Evolutionary conservation across 768 basidiomycete species (phyloP), one percentile per base, ranked within the genome.

Genomic region (Termitomyces sp.): DNA sequence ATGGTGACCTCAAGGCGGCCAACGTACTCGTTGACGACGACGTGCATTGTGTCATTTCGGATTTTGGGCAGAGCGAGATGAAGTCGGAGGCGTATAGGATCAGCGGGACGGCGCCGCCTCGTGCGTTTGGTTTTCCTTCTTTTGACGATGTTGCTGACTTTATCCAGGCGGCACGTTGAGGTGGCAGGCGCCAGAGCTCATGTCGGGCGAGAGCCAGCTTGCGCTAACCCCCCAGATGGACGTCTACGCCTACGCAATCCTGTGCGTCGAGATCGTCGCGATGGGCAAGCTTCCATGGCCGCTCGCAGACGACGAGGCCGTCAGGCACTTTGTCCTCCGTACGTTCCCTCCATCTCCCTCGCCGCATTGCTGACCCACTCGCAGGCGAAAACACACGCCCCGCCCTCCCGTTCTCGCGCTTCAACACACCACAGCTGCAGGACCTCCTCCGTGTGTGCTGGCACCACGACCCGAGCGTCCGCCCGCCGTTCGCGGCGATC

Each of bases 1-100:
- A 94, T 66, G 91, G 90, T 0, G 88, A 92, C 69, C 75, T 94
- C 51, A 92, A 92, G 22, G 42, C 82, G 2, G 77, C 86, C 3
- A 93, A 94, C 65, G 81, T 93, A n/a, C 80, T 94, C 3, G 83
- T 94, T 15, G 82, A 87, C 62, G 84, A 90, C 60, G 70, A 76
- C 2, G 76, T 80, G 4, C 80, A 73, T 44, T 92, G 90, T 57
- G 77, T 92, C 39, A 83, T 94, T 44, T 83, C 88, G 33, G 90
- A 92, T 67, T 94, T 94, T 67, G 90, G 90, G 0, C 87, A 92
- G 68, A 87, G 83, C 63, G 86, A 88, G 69, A 84, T 92, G 75
- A 89, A 85, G 71, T 81, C 78, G 15, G 88, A 92, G 67, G 84
- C 81, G 5, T 84, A 77, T 62, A 77, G 81, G 33, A 73, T 87